phyloP scores from a whole-genome alignment of 371 early-diverging fungal genomes.

The Mortierella sp. region DNA sequence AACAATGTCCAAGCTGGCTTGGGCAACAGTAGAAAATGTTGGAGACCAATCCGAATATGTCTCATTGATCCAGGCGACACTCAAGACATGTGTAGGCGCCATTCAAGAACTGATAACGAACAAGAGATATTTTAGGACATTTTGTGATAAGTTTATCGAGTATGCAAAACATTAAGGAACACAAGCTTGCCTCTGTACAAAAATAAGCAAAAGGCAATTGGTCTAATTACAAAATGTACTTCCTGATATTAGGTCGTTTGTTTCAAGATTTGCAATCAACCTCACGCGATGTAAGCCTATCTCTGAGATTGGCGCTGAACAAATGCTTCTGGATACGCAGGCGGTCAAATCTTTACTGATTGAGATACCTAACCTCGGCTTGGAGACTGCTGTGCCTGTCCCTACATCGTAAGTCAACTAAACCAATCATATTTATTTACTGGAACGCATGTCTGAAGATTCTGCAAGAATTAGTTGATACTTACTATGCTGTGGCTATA shows the following conservation, averaged over 20 bases:
- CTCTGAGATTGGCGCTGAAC: constrained; percentile 89
- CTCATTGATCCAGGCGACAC: constrained; percentile 67
- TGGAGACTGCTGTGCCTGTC: constrained; percentile 61
- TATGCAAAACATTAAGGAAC: constrained; percentile 57
- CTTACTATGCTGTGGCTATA: neutral
- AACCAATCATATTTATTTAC: neutral
- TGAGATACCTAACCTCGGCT: constrained; percentile 76
- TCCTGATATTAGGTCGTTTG: constrained; percentile 64
- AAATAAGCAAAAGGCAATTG: neutral
- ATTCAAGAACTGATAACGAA: constrained; percentile 75
- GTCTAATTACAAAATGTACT: neutral
- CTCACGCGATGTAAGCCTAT: constrained; percentile 84
- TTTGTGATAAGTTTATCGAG: constrained; percentile 93
- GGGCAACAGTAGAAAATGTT: constrained; percentile 86
- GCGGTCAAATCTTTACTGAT: constrained; percentile 83
- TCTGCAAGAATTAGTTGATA: neutral
- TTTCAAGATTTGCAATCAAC: constrained; percentile 69
- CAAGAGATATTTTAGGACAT: constrained; percentile 83
- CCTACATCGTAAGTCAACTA: constrained; percentile 68
- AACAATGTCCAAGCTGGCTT: constrained; percentile 79
- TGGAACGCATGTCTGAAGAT: neutral
- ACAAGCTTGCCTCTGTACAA: neutral
- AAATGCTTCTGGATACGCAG: constrained; percentile 93
- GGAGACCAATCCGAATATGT: constrained; percentile 96
- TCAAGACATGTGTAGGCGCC: constrained; percentile 63